Evolutionary conservation across 192 early-diverging fungal genomes (phyloP), one percentile per base, ranked within the genome.

Genomic region (Phlyctochytrium bullatum): DNA sequence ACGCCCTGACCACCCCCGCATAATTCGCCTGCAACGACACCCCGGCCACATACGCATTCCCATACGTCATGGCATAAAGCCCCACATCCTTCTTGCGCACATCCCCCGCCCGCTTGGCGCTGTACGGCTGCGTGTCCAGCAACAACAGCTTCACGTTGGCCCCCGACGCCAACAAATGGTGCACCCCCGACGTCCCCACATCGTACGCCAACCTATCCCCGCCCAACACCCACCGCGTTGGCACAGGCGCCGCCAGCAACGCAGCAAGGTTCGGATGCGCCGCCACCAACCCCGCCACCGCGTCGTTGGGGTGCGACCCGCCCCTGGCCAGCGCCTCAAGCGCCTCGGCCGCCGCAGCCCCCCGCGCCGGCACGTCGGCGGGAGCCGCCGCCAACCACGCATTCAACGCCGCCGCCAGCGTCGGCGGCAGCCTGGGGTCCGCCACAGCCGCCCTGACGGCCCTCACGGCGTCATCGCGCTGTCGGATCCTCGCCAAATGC

Each of bases 11-110:
- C 47, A 91, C 93, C 67, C 94, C 92, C 20, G 93, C 89, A 82
- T 92, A 95, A 32, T 89, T 92, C 1, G 91, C 81, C 73, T 91
- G 91, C 33, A 94, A 76, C 2, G 93, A 90, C 27, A 96, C 90
- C 1, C 94, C 93, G 17, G 96, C 96, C 27, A 97, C 95, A 70
- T 92, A 98, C 12, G 85, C 89, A 3, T 81, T 78, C 50, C 91
- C 92, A 79, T 96, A 96, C 78, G 89, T 92, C 92, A 98, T 95
- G 34, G 93, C 94, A 68, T 94, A 96, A 30, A 98, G 81, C 65
- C 93, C 96, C 70, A 96, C 81, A 75, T 98, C 94, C 83, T 96
- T 96, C 85, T 95, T 94, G 74, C 84, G 80, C 61, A 82, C 82
- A 60, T 76, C 78, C 28, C 34, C 34, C 2, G 24, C 51, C 53